phyloP scores from a whole-genome alignment of 2,329 filamentous ascomycete species.

The Rachicladosporium sp. region DNA sequence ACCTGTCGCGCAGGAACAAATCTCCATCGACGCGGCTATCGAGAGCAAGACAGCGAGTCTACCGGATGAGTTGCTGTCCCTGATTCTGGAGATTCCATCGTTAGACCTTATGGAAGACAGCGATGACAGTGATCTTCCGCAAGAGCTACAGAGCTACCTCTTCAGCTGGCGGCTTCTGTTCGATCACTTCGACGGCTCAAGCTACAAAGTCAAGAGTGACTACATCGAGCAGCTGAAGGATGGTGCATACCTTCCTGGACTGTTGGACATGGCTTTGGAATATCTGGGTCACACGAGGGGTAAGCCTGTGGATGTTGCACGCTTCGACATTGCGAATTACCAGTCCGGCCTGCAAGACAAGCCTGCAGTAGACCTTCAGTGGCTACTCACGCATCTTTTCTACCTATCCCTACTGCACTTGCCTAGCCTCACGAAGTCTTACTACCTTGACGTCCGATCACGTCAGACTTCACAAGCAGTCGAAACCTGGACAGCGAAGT shows the following conservation, averaged over 20 bases:
- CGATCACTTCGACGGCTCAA: constrained; percentile 52
- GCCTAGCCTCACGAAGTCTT: constrained; percentile 66
- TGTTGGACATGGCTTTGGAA: constrained; percentile 73
- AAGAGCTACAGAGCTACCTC: constrained; percentile 63
- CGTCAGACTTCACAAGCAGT: constrained; percentile 67
- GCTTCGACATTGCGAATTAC: constrained; percentile 56
- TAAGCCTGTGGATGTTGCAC: constrained; percentile 56
- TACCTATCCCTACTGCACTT: constrained; percentile 68
- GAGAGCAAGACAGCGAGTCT: constrained; percentile 62
- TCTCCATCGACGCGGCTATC: constrained; percentile 64
- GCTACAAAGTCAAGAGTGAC: constrained; percentile 68
- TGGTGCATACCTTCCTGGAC: constrained; percentile 51
- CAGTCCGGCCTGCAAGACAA: constrained; percentile 43
- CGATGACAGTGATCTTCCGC: constrained; percentile 54
- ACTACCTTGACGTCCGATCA: constrained; percentile 73
- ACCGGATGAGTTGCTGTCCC: constrained; percentile 71
- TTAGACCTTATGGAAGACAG: constrained; percentile 55
- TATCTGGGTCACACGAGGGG: constrained; percentile 68
- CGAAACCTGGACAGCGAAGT: constrained; percentile 74
- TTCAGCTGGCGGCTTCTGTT: constrained; percentile 85
- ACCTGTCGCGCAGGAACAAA: constrained; percentile 63
- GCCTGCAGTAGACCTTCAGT: constrained; percentile 64
- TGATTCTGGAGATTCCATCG: constrained; percentile 67
- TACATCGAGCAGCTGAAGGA: constrained; percentile 72
- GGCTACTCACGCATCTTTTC: constrained; percentile 75